Percentiles rank a stretch among this genome's conserved stretches.
phyloP scores from a whole-genome alignment of 2,329 filamentous ascomycete species.

The Colletotrichum zoysiae region DNA sequence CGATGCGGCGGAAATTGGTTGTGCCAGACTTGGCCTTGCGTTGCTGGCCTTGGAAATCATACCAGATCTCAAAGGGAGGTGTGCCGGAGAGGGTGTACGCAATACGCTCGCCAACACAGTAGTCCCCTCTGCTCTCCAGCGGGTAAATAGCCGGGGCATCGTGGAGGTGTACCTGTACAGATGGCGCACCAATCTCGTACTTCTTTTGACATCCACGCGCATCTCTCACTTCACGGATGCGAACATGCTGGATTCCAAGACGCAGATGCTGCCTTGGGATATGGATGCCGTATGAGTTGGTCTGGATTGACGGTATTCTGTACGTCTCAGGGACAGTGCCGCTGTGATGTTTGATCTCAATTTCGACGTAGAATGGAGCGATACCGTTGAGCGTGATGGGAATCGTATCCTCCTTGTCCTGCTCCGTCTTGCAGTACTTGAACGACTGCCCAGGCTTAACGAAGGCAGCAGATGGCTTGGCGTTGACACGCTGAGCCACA shows the following conservation, averaged over 20 bases:
- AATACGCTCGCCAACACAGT: constrained; percentile 95
- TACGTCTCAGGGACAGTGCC: constrained; percentile 84
- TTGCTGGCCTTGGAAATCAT: constrained; percentile 84
- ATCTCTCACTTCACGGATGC: constrained; percentile 91
- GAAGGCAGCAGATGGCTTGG: constrained; percentile 86
- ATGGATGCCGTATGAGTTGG: constrained; percentile 80
- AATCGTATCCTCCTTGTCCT: constrained; percentile 85
- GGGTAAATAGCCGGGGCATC: constrained; percentile 93
- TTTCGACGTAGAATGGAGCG: constrained; percentile 89
- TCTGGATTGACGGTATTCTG: constrained; percentile 82
- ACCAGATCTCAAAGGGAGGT: constrained; percentile 92
- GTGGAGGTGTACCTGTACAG: constrained; percentile 91
- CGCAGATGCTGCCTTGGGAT: constrained; percentile 89
- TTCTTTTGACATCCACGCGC: constrained; percentile 86
- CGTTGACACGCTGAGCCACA: constrained; percentile 86
- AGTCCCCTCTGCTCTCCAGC: constrained; percentile 85
- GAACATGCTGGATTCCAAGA: constrained; percentile 89
- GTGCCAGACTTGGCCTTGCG: constrained; percentile 84
- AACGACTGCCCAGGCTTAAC: constrained; percentile 90
- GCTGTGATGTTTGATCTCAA: constrained; percentile 93
- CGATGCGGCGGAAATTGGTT: constrained; percentile 92
- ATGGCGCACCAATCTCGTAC: constrained; percentile 76
- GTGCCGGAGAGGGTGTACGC: constrained; percentile 92
- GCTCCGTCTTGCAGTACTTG: constrained; percentile 92
- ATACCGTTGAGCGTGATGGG: constrained; percentile 86